Conservation (phyloP, 164 flowering plant species). For the Litsea cubeba region DNA sequence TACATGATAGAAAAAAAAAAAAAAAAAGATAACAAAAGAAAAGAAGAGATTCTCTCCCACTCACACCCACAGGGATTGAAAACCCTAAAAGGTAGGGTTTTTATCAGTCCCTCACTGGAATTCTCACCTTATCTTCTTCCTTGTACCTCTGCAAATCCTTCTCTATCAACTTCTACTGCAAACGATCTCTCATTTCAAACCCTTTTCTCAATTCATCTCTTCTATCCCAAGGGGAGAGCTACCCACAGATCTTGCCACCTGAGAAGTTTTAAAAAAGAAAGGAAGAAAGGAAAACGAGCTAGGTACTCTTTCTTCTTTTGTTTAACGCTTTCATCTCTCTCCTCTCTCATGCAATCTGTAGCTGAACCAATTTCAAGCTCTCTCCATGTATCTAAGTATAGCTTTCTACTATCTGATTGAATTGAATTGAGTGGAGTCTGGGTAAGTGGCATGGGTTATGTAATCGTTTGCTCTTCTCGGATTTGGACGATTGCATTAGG, state of each 20-base stretch:
- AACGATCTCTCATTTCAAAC: no score
- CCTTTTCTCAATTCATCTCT: no score
- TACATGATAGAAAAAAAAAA: no score
- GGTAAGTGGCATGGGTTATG: not conserved
- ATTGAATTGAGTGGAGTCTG: not conserved
- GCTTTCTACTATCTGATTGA: not conserved
- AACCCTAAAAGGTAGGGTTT: no score
- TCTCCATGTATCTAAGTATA: not conserved
- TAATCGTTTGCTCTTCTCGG: not conserved
- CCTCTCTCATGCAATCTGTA: not conserved
- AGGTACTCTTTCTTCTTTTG: not conserved
- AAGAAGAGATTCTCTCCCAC: no score
- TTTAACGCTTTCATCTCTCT: not conserved
- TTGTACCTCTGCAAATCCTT: constrained; percentile 64
- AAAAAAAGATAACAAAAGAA: no score
- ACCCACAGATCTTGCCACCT: constrained; percentile 4
- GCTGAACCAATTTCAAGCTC: not conserved
- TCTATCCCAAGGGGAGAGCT: constrained; percentile 8
- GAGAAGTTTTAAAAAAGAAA: not conserved
- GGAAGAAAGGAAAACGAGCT: not conserved
- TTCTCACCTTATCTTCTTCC: constrained; percentile 86
- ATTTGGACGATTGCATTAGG: not conserved
- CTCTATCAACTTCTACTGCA: no score
- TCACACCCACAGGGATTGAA: no score
- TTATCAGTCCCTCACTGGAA: no score